Evolutionary conservation across 2,329 filamentous ascomycete genomes (phyloP), one percentile per base, ranked within the genome.

Genomic region (Rachicladosporium sp.): DNA sequence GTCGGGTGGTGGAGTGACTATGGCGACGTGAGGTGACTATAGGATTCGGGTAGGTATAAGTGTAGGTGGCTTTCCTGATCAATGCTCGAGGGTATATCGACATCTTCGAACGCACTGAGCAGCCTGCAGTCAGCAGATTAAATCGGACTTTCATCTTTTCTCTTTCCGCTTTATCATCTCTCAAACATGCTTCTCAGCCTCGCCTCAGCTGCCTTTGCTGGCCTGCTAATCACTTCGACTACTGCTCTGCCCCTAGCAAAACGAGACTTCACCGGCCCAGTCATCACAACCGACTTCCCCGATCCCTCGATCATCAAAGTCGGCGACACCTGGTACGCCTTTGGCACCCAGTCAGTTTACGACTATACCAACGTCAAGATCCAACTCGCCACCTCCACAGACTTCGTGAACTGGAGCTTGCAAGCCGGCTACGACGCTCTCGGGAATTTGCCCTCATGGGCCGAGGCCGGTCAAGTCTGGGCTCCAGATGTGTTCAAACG

Each of bases 291-390:
- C 30, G 39, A 62, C 47, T 63, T 63, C 36, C 51, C 60, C 2
- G 59, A 63, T 44, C 59, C 60, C 5, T 46, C 53, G 2, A 50
- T 61, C 23, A 50, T 61, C 36, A 47, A 50, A 31, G 49, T 52
- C 21, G 52, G 45, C 29, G 44, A 50, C 21, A 57, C 49, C 2
- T 62, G 58, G 57, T 61, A 58, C 38, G 57, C 57, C 9, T 61
- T 59, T 40, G 59, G 46, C 23, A 59, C 59, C 5, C 56, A 56
- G 40, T 56, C 38, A 11, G 30, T 33, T n/a, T 47, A 41, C 37
- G 47, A 43, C 37, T 44, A 33, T 38, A 45, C 34, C 23, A 41
- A 40, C 19, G 49, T 49, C 45, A 52, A 61, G 31, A 49, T 61
- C 10, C 60, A 61, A 40, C 37, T 61, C 7, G 60, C 59, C 9